A percentile compares a stretch with the other conserved stretches of the same genome.
Conservation (phyloP, 1,284 basidiomycete genomes). For the Volvariella surrecta region DNA sequence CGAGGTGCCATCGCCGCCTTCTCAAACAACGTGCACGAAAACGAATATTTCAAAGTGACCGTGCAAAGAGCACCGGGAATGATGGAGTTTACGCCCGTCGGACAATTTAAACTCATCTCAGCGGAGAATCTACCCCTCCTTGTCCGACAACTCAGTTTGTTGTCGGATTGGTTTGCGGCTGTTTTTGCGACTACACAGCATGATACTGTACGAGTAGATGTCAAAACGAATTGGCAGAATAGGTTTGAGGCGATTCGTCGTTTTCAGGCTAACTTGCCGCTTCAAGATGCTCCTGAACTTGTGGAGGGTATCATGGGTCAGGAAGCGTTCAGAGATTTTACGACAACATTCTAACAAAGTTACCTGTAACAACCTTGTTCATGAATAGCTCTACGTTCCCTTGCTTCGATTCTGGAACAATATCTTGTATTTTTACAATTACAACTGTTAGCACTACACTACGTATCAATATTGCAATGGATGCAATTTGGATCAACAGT, state of each 20-base stretch:
- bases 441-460: no score
- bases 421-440: no score
- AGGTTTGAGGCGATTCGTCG: slow-evolving; percentile 75
- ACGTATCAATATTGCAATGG: no score
- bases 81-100: slow-evolving; percentile 87
- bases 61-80: slow-evolving; percentile 82
- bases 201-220: slow-evolving; percentile 65
- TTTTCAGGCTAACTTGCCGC: slow-evolving; percentile 28
- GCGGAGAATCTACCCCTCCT: slow-evolving; percentile 76
- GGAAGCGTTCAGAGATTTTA: slow-evolving; percentile 44
- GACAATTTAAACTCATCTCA: slow-evolving; percentile 89
- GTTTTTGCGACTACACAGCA: slow-evolving; percentile 72
- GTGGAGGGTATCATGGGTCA: slow-evolving; percentile 34
- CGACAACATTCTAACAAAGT: slow-evolving; percentile 23
- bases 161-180: slow-evolving; percentile 84
- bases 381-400: no score
- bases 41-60: slow-evolving; percentile 88
- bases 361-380: no score
- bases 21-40: slow-evolving; percentile 71
- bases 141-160: slow-evolving; percentile 77
- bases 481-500: no score
- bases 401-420: no score
- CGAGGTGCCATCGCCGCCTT: slow-evolving; percentile 75
- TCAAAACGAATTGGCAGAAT: slow-evolving; percentile 84
- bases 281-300: slow-evolving; percentile 15